phyloP scores from a whole-genome alignment of 169 alveolate species.

The Babesia divergens region DNA sequence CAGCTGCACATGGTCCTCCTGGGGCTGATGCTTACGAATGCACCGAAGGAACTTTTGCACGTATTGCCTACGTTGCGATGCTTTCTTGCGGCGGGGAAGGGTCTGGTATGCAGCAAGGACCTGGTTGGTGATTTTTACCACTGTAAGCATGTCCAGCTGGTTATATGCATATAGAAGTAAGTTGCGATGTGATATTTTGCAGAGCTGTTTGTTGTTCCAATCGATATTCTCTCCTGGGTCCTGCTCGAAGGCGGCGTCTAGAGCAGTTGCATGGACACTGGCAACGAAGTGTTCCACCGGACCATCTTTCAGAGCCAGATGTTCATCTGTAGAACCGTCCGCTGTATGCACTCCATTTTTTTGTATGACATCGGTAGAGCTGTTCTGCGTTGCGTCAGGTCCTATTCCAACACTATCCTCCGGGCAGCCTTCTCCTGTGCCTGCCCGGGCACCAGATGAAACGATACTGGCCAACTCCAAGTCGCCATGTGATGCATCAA shows the following conservation, averaged over 20 bases:
- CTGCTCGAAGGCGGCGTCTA: slow-evolving; percentile 21
- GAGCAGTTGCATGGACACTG: background rate
- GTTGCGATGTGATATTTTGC: slow-evolving; percentile 59
- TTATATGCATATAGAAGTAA: slow-evolving; percentile 44
- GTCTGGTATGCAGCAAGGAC: slow-evolving; percentile 62
- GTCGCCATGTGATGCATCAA: too few relatives aligned
- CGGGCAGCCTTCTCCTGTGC: too few relatives aligned
- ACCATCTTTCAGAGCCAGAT: too few relatives aligned
- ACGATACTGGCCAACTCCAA: too few relatives aligned
- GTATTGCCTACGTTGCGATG: slow-evolving; percentile 28
- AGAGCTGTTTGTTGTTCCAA: slow-evolving; percentile 46
- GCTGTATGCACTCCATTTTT: too few relatives aligned
- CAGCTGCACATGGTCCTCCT: slow-evolving; percentile 42
- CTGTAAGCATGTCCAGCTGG: slow-evolving; percentile 39
- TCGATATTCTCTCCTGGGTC: slow-evolving; percentile 19
- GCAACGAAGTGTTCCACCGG: too few relatives aligned
- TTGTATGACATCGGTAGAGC: too few relatives aligned
- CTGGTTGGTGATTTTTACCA: slow-evolving; percentile 44
- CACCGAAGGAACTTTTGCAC: slow-evolving; percentile 29
- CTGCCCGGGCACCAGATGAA: too few relatives aligned
- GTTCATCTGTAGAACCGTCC: too few relatives aligned
- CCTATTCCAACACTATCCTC: too few relatives aligned
- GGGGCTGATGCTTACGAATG: slow-evolving; percentile 36
- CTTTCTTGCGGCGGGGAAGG: slow-evolving; percentile 30
- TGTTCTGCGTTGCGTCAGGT: too few relatives aligned